Conservation (phyloP, 139 green algal genomes). For the Chlorella vulgaris region DNA sequence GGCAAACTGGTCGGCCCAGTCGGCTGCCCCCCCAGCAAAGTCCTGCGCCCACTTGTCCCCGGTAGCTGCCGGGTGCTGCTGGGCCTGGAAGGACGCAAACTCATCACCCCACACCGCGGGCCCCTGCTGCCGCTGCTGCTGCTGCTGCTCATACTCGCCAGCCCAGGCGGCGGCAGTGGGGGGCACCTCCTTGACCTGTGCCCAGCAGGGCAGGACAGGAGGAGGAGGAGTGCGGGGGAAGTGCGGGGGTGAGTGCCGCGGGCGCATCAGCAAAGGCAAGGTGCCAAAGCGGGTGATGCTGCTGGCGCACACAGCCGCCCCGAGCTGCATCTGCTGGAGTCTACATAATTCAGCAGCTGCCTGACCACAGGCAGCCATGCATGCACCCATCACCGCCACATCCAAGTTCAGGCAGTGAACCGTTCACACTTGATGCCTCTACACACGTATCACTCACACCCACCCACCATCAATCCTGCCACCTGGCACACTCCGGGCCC, state of each 20-base stretch:
- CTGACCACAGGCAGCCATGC: no score
- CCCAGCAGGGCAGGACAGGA: not conserved
- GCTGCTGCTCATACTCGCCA: conserved; percentile 52
- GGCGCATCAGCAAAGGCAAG: no score
- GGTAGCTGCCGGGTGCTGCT: conserved; percentile 22
- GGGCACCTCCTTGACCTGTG: conserved; percentile 68
- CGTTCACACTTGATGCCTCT: no score
- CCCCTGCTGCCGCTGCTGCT: conserved; percentile 1
- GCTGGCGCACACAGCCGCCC: not conserved
- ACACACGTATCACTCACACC: no score
- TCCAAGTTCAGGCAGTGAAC: no score
- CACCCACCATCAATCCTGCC: no score
- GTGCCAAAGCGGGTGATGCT: not conserved
- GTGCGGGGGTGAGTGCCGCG: no score
- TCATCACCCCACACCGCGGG: conserved; percentile 52
- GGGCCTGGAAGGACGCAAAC: conserved; percentile 49
- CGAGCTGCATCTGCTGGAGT: no score
- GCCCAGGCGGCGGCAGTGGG: conserved; percentile 49
- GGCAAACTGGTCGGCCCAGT: conserved; percentile 78
- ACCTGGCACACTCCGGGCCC: no score
- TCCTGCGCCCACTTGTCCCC: conserved; percentile 38
- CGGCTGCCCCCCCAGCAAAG: conserved; percentile 36
- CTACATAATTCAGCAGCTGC: no score
- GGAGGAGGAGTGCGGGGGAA: conserved; percentile 14
- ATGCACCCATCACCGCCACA: no score